These are phyloP conservation scores for Candida parachauliodes DNA, from an alignment of 805 yeast species.

Conservation along the genomic window DNA sequence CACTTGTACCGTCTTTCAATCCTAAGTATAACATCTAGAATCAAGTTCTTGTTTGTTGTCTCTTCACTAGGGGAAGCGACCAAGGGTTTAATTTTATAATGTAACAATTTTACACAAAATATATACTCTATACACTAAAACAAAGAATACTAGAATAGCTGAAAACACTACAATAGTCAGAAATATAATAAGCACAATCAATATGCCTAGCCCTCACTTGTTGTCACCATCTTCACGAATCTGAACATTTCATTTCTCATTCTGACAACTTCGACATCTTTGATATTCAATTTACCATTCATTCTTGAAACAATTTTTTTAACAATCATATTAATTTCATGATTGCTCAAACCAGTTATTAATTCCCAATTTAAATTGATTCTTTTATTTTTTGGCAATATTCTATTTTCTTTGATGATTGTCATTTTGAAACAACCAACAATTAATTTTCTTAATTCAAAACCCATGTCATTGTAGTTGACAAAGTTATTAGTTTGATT, in stretches of 20 bases:
- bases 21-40: too few relatives aligned
- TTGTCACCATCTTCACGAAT: conserved; percentile 37
- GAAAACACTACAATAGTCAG: too few relatives aligned
- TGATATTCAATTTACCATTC: conserved; percentile 40
- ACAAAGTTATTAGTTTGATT: conserved; percentile 44
- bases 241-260: conserved; percentile 38
- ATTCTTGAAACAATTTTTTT: conserved; percentile 33
- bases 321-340: conserved; percentile 33
- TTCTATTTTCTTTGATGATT: conserved; percentile 27
- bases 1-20: too few relatives aligned
- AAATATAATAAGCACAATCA: background rate
- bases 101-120: background rate
- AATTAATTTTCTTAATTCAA: conserved; percentile 36
- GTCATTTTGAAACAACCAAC: conserved; percentile 41
- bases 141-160: too few relatives aligned
- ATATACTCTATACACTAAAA: background rate
- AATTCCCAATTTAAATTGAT: conserved; percentile 27
- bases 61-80: too few relatives aligned
- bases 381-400: conserved; percentile 7
- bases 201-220: conserved; percentile 3
- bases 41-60: too few relatives aligned
- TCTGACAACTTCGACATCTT: conserved; percentile 32
- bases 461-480: conserved; percentile 42
- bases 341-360: conserved; percentile 34
- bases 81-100: too few relatives aligned